These are phyloP conservation scores for Botryotinia globosa DNA, from an alignment of 2,329 filamentous ascomycete species.

Conservation along the genomic window DNA sequence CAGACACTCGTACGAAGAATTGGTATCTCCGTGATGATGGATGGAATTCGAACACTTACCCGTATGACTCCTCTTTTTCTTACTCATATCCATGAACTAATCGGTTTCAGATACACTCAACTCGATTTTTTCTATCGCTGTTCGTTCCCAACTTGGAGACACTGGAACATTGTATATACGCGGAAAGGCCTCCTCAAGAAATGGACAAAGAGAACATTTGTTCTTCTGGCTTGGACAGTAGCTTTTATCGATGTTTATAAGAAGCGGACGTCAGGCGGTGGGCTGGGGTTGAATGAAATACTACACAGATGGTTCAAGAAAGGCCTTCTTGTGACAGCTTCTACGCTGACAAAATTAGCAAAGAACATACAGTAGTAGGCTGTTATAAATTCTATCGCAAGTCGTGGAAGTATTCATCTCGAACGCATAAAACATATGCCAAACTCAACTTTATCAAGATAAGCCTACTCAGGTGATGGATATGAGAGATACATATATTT, in stretches of 20 bases:
- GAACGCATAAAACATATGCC: background rate
- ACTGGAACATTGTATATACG: constrained; percentile 54
- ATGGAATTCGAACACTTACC: constrained; percentile 51
- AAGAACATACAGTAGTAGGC: background rate
- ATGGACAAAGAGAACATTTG: constrained; percentile 23
- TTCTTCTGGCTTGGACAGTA: background rate
- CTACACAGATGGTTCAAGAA: constrained; percentile 3
- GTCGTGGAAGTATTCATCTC: background rate
- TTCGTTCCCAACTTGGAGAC: constrained; percentile 51
- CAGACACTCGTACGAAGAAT: constrained; percentile 45
- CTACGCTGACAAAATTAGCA: background rate
- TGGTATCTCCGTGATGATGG: constrained; percentile 48
- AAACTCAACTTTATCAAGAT: background rate
- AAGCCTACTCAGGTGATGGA: too few relatives aligned
- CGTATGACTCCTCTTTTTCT: constrained; percentile 37
- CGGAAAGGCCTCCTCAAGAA: constrained; percentile 44
- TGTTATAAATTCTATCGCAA: background rate
- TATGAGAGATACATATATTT: too few relatives aligned
- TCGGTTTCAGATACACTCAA: constrained; percentile 45
- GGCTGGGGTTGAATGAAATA: background rate
- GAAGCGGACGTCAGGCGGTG: background rate
- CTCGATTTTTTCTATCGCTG: constrained; percentile 50
- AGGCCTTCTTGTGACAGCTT: background rate
- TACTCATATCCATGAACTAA: background rate
- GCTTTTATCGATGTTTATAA: background rate